Percentiles rank a stretch among this genome's conserved stretches.
Conservation (phyloP, 257 asterid genomes). For the Solanum corneliomulleri region DNA sequence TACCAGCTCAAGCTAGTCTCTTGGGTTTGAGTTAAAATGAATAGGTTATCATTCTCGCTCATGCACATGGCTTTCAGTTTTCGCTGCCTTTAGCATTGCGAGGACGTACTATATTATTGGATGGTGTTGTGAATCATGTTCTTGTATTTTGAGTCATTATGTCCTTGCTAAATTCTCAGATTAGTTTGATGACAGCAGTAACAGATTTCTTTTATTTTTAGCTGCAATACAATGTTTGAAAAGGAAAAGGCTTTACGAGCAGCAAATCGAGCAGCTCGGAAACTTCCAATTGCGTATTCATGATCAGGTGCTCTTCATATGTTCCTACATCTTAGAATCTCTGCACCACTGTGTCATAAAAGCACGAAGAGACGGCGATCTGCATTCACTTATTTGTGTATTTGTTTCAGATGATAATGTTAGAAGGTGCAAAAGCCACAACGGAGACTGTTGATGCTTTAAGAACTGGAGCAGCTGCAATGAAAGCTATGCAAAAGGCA, state of each 20-base stretch:
- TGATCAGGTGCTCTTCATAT: slow-evolving; percentile 50
- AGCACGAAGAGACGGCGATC: not conserved
- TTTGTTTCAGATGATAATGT: slow-evolving; percentile 60
- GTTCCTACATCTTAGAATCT: not conserved
- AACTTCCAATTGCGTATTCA: slow-evolving; percentile 82
- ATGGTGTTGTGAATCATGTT: not conserved
- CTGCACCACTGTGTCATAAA: not conserved
- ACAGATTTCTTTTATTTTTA: not conserved
- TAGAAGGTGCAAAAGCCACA: slow-evolving; percentile 85
- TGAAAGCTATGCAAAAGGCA: slow-evolving; percentile 90
- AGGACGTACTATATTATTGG: not conserved
- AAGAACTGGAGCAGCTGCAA: slow-evolving; percentile 84
- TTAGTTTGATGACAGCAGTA: not conserved
- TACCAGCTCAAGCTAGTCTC: not conserved
- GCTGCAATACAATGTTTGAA: slow-evolving; percentile 87
- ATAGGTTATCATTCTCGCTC: not conserved
- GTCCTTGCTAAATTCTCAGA: not conserved
- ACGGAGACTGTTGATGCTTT: slow-evolving; percentile 86
- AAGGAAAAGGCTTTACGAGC: slow-evolving; percentile 76
- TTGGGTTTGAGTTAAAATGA: not conserved
- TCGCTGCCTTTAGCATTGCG: not conserved
- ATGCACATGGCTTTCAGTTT: not conserved
- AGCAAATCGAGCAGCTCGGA: slow-evolving; percentile 72
- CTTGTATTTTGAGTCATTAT: not conserved
- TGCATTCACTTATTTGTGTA: not conserved